These are phyloP conservation scores for Magnaporthiopsis rhizophila DNA, from an alignment of 2,329 filamentous ascomycete species.

Conservation along the genomic window DNA sequence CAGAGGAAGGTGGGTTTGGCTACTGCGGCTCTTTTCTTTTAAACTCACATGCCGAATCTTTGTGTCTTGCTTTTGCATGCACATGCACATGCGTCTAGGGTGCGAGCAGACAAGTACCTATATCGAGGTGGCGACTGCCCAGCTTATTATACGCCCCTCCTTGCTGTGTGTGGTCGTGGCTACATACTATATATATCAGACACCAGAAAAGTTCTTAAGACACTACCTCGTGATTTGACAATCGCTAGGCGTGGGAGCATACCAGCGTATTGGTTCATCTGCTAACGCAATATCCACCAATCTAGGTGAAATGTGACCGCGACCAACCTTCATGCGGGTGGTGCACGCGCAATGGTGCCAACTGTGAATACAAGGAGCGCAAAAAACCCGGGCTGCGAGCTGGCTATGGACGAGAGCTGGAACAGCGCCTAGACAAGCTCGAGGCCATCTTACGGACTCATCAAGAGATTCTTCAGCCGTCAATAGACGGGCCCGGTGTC, in stretches of 20 bases:
- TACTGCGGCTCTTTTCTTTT: background rate
- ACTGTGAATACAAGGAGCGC: slow-evolving; percentile 61
- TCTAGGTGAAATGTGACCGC: slow-evolving; percentile 65
- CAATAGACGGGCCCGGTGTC: slow-evolving; percentile 30
- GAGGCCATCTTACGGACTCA: slow-evolving; percentile 60
- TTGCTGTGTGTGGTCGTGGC: background rate
- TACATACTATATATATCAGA: too few relatives aligned
- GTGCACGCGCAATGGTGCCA: slow-evolving; percentile 55
- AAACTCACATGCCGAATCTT: background rate
- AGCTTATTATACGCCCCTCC: too few relatives aligned
- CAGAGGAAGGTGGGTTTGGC: slow-evolving; percentile 58
- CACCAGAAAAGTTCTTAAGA: too few relatives aligned
- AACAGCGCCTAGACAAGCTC: slow-evolving; percentile 62
- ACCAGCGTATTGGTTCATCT: slow-evolving; percentile 3
- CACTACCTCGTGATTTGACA: too few relatives aligned
- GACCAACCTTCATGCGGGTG: slow-evolving; percentile 65
- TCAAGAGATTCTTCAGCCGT: slow-evolving; percentile 56
- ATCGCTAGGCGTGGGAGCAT: background rate
- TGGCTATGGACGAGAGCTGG: slow-evolving; percentile 64
- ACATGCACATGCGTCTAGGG: background rate
- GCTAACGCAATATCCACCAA: background rate
- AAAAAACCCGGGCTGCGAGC: slow-evolving; percentile 60
- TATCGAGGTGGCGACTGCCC: too few relatives aligned
- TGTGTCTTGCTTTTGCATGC: background rate
- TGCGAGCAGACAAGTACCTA: background rate